Evolutionary conservation across 2,329 filamentous ascomycete species (phyloP), one percentile per base, ranked within the genome.

Genomic region (Cercospora berteroae): DNA sequence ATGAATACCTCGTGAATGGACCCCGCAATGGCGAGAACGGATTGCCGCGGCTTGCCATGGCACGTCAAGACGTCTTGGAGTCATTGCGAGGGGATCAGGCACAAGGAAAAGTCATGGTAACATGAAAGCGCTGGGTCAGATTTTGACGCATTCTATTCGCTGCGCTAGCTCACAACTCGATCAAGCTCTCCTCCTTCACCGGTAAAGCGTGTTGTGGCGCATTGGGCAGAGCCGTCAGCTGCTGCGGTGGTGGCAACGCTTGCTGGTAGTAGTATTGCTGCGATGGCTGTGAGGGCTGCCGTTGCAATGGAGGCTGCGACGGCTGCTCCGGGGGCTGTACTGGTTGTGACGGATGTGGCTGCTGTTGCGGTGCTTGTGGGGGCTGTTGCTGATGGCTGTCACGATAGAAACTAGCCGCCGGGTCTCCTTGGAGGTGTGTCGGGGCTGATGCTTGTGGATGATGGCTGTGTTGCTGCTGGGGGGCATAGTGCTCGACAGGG

Each of bases 371-470:
- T 12, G 57, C 44, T 18, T 60, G 33, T 23, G 60, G 33, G 18
- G 66, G 65, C 25, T 74, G 73, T 50, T 72, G 74, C 27, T 74
- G 78, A 70, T 80, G 44, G 44, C 44, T 9, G 9, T 50, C 83
- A 73, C 86, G 87, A 76, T 90, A 90, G 73, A 86, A 89, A 9
- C 83, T 83, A 10, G 84, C 81, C 67, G 82, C 86, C 1, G 86
- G 82, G 67, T 90, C 87, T 16, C 82, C 75, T 16, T 74, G 69
- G 68, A 72, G 72, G 67, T 71, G 66, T 60, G 64, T 60, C 39
- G 70, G 68, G 60, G 79, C 79, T 18, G 76, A 73, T 5, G 76
- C 72, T 58, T 76, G 71, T 20, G 76, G 72, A 5, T 74, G 74
- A 59, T 76, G 73, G 39, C 73, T 73, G 16, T 25, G 57, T 44